A percentile compares a stretch with the other conserved stretches of the same genome.
These are phyloP conservation scores for Moesziomyces globuligerus DNA, from an alignment of 1,284 basidiomycete species.

Conservation along the genomic window DNA sequence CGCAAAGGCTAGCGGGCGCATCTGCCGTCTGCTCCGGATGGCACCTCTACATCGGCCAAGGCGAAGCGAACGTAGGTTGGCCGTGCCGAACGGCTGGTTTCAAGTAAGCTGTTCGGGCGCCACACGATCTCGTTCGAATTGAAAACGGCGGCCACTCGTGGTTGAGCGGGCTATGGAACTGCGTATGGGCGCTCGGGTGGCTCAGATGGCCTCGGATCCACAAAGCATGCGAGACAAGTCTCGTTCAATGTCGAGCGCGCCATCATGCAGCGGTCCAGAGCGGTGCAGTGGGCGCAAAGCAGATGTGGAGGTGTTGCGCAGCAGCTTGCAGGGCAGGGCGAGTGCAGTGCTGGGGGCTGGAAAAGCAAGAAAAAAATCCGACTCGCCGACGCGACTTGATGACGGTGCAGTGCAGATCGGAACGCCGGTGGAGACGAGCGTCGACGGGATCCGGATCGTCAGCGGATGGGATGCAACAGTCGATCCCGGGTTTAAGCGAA, in stretches of 20 bases:
- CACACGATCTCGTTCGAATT: background rate
- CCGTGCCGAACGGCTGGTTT: background rate
- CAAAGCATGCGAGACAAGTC: too few species aligned
- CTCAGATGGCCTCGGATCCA: too few species aligned
- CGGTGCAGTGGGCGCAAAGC: too few species aligned
- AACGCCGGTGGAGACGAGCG: background rate
- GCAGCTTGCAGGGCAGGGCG: too few species aligned
- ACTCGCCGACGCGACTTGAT: slow-evolving; percentile 8
- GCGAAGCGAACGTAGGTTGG: background rate
- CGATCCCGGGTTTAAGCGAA: slow-evolving; percentile 12
- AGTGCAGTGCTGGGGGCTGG: background rate
- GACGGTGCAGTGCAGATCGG: slow-evolving; percentile 13
- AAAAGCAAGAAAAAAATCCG: background rate
- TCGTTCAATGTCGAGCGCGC: too few species aligned
- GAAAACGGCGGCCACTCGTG: too few species aligned
- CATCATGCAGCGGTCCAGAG: too few species aligned
- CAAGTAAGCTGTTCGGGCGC: background rate
- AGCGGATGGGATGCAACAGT: slow-evolving; percentile 11
- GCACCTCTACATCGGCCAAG: background rate
- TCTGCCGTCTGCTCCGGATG: too few species aligned
- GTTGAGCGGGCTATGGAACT: too few species aligned
- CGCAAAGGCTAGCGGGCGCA: too few species aligned
- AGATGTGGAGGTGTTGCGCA: background rate
- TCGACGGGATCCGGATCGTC: slow-evolving; percentile 4
- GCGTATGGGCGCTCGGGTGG: too few species aligned